These are phyloP conservation scores for Solanum appendiculatum DNA, from an alignment of 257 asterid genomes.

Conservation along the genomic window DNA sequence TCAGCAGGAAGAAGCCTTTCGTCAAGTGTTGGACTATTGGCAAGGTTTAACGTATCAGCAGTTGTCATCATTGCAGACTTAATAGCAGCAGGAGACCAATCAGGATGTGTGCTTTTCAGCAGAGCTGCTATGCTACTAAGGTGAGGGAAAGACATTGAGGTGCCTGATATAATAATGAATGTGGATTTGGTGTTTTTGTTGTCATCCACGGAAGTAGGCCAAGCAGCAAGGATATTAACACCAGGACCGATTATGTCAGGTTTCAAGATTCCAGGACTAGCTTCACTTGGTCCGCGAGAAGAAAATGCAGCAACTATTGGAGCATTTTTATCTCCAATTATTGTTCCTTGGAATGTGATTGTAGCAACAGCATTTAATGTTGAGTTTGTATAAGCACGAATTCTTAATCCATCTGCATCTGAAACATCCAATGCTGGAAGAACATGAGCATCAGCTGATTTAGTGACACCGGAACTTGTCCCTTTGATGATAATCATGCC, in stretches of 20 bases:
- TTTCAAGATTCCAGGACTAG: slow-evolving; percentile 42
- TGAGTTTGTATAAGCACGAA: slow-evolving; percentile 20
- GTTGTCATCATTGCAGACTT: slow-evolving; percentile 56
- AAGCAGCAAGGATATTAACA: slow-evolving; percentile 41
- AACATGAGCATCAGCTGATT: slow-evolving; percentile 9
- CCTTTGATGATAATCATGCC: slow-evolving; percentile 37
- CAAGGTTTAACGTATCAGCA: slow-evolving; percentile 22
- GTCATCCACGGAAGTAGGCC: slow-evolving; percentile 26
- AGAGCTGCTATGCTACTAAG: slow-evolving; percentile 36
- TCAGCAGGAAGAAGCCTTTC: slow-evolving; percentile 15
- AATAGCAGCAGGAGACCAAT: slow-evolving; percentile 41
- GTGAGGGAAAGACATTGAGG: slow-evolving; percentile 53
- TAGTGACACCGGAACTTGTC: no score
- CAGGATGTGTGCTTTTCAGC: slow-evolving; percentile 27
- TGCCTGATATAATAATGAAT: slow-evolving; percentile 39
- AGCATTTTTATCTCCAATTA: slow-evolving; percentile 28
- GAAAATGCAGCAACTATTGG: slow-evolving; percentile 41
- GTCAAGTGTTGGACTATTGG: slow-evolving; percentile 15
- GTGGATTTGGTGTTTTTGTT: slow-evolving; percentile 8
- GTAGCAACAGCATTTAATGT: slow-evolving; percentile 8
- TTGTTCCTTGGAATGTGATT: slow-evolving; percentile 31
- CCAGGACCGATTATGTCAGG: slow-evolving; percentile 66
- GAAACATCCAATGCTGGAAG: slow-evolving; percentile 20
- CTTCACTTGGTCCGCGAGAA: slow-evolving; percentile 28
- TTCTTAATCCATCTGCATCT: slow-evolving; percentile 1